phyloP scores from a whole-genome alignment of 2,329 filamentous ascomycete genomes.

The Alternaria brassicicola region DNA sequence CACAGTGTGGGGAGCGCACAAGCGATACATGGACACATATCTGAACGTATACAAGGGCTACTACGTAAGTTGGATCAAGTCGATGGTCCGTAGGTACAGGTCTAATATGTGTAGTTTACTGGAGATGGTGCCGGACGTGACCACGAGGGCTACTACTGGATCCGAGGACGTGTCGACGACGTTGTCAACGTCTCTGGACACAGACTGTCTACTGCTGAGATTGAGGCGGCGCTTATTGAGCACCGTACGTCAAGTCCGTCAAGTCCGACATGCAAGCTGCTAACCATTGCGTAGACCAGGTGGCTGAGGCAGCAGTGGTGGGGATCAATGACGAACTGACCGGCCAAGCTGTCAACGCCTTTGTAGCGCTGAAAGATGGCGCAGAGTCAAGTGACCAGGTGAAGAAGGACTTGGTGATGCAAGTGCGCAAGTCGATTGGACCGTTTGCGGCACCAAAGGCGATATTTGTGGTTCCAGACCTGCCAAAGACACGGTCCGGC shows the following conservation, averaged over 20 bases:
- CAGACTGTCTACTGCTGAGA: constrained; percentile 94
- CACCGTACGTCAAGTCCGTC: constrained; percentile 61
- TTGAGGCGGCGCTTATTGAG: constrained; percentile 95
- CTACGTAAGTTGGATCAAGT: constrained; percentile 70
- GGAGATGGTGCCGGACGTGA: constrained; percentile 95
- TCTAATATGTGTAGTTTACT: constrained; percentile 67
- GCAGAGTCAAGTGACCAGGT: constrained; percentile 77
- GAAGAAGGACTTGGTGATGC: constrained; percentile 90
- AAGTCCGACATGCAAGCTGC: constrained; percentile 12
- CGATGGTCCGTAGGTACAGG: not conserved
- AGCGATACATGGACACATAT: constrained; percentile 99
- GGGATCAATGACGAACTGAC: constrained; percentile 92
- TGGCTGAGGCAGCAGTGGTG: constrained; percentile 94
- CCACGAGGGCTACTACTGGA: constrained; percentile 99
- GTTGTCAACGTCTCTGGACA: constrained; percentile 98
- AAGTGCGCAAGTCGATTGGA: constrained; percentile 96
- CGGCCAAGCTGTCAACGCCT: constrained; percentile 96
- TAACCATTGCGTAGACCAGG: constrained; percentile 58
- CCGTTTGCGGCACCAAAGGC: constrained; percentile 97
- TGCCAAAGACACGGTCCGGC: constrained; percentile 95
- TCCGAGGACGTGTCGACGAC: constrained; percentile 95
- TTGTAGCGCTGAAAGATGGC: constrained; percentile 88
- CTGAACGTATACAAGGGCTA: constrained; percentile 97
- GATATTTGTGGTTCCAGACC: constrained; percentile 86
- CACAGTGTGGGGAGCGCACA: constrained; percentile 96